Base-by-base conservation (phyloP, 169 alveolate species). In the Sarcocystis neurona region DNA sequence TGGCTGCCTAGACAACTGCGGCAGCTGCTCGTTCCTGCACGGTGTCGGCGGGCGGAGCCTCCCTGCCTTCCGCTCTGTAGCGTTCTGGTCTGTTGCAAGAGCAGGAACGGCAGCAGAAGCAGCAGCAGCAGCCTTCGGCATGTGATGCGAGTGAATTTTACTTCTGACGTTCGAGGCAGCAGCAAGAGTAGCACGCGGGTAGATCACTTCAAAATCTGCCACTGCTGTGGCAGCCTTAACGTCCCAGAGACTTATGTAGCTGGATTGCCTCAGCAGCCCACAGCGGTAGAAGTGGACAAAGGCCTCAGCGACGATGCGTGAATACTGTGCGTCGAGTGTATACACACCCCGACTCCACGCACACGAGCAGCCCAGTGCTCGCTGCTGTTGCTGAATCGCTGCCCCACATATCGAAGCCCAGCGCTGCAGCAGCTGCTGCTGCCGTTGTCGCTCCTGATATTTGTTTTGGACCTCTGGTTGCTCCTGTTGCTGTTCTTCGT, bases 301-400 rank as follows among this genome's bases (percentile, higher is more conserved):
- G 6, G 41, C 75, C 37, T 41, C 46, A 15, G 75, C 2, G 37
- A 63, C 75, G 43, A 63, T 37, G 34, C 32, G 37, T 37, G 44
- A 27, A 43, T 63, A 63, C 6, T 37, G 6, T 20, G 37, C 6
- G 8, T 63, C 75, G 75, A 63, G 75, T 63, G 75, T 63, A 63
- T 63, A 63, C 1, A 63, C 75, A 1, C 75, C 1, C 41, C 75
- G 75, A 12, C 37, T 0, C 75, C 75, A 63, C 46, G 27, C 75
- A 43, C 75, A 63, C 2, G 75, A 63, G 43, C 75, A 63, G 44
- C 75, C 75, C 75, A 63, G 75, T n/a, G 44, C 1, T 63, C 75
- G 34, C 75, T 63, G 75, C 75, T 63, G 75, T 5, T 41, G 41
- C 75, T n/a, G 37, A n/a, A 63, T 63, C 41, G 32, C 75, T 37